phyloP scores from a whole-genome alignment of 352 stramenopile species.

The Pythium folliculosum region DNA sequence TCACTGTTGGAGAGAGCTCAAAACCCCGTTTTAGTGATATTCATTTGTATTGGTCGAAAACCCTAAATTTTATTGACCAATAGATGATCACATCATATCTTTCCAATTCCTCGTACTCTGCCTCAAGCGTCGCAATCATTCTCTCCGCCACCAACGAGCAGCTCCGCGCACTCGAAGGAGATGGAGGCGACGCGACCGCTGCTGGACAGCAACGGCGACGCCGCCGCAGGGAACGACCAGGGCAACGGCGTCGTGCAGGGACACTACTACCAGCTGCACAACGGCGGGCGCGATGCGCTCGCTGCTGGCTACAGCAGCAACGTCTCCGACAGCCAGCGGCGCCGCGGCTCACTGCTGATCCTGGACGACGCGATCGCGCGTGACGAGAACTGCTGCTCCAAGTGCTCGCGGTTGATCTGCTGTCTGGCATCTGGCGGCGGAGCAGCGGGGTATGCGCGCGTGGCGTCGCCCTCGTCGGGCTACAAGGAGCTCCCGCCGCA shows the following conservation, averaged over 20 bases:
- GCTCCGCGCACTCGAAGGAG: not conserved
- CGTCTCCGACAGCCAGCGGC: not conserved
- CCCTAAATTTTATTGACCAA: not conserved
- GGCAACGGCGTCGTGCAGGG: slow-evolving; percentile 11
- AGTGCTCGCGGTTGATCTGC: slow-evolving; percentile 16
- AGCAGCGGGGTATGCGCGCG: slow-evolving; percentile 3
- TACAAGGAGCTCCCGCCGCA: slow-evolving; percentile 20
- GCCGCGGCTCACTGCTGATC: slow-evolving; percentile 10
- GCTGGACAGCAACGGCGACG: slow-evolving; percentile 40
- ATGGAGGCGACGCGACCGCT: slow-evolving; percentile 61
- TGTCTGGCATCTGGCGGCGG: not conserved
- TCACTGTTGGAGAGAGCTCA: not conserved
- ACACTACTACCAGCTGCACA: slow-evolving; percentile 13
- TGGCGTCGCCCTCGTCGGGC: slow-evolving; percentile 11
- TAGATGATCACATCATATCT: not conserved
- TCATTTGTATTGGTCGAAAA: not conserved
- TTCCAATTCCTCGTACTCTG: not conserved
- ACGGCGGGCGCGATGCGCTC: not conserved
- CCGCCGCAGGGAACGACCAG: slow-evolving; percentile 22
- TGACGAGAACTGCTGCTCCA: slow-evolving; percentile 6
- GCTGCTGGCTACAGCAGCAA: not conserved
- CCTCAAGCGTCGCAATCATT: slow-evolving; percentile 19
- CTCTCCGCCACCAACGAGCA: not conserved
- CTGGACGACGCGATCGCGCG: slow-evolving; percentile 1
- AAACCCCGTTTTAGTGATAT: not conserved